Conservation (phyloP, 202 grass and related monocot genomes). For the Dendrocalamus latiflorus region DNA sequence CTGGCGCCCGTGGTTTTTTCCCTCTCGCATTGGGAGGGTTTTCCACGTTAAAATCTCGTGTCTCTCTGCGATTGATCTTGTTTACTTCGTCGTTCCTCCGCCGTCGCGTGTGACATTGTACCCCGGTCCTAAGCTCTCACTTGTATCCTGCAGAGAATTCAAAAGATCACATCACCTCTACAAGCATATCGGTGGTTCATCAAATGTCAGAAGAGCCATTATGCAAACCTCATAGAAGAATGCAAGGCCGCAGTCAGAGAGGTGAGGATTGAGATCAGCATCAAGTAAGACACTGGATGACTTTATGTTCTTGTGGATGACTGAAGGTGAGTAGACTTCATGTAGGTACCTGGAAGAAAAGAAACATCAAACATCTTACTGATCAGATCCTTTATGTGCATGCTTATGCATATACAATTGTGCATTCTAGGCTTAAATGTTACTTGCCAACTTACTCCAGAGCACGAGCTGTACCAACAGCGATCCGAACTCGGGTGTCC, state of each 20-base stretch:
- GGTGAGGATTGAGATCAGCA: slow-evolving; percentile 71
- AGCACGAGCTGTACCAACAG: slow-evolving; percentile 76
- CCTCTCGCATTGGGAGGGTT: no score
- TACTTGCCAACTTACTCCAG: slow-evolving; percentile 71
- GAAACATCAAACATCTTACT: background rate
- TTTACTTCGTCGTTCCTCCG: no score
- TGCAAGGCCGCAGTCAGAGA: slow-evolving; percentile 65
- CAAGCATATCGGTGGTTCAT: background rate
- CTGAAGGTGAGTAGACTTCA: slow-evolving; percentile 69
- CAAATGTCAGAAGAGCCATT: background rate
- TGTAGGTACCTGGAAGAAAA: slow-evolving; percentile 71
- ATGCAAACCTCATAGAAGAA: slow-evolving; percentile 71
- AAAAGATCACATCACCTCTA: background rate
- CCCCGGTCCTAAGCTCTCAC: slow-evolving; percentile 70
- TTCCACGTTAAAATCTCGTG: no score
- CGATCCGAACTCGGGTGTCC: slow-evolving; percentile 91
- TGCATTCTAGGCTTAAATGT: background rate
- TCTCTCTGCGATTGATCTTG: no score
- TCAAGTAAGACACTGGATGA: slow-evolving; percentile 90
- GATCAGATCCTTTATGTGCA: background rate
- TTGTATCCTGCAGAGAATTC: slow-evolving; percentile 58
- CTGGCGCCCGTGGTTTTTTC: no score
- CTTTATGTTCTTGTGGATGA: slow-evolving; percentile 90
- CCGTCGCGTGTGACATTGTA: slow-evolving; percentile 70
- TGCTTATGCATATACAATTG: background rate